Evolutionary conservation across 495 filamentous ascomycete species (phyloP), one percentile per base, ranked within the genome.

Genomic region (Aspergillus bertholletiae): DNA sequence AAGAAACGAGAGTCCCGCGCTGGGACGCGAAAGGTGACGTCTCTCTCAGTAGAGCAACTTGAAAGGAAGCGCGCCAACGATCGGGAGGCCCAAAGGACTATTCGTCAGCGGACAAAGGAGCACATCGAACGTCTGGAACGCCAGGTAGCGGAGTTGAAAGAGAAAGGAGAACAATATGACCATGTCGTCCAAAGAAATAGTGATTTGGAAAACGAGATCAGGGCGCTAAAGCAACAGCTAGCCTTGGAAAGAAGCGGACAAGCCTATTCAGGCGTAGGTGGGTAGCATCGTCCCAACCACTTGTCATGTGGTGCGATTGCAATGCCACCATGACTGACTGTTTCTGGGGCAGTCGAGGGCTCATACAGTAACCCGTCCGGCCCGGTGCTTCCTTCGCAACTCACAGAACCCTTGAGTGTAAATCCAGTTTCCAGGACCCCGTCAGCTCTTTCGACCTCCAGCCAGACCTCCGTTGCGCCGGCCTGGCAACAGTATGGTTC

Each of bases 31-130:
- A 85, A 79, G 58, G 83, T 86, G 30, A 74, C 80, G 6, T 77
- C 78, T 2, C 67, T 86, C 46, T 80, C 80, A 5, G 74, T 76
- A 22, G 81, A 82, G 39, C 82, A 86, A 57, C 69, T 86, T 22
- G 83, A 86, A 53, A 72, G 82, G 43, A 86, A 86, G 58, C 77
- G 83, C 49, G 81, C 81, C 46, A 84, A 84, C 63, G 83, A 86
- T 56, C 79, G 83, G 43, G 83, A 86, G 59, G 82, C 83, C 26
- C 83, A 86, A 57, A 72, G 81, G 54, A 80, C 78, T n/a, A 86
- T 84, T 55, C 78, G 82, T 18, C 79, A 82, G 54, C 67, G 82
- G 45, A 84, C 79, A 26, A 84, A 80, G 49, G 79, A 81, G 48
- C 80, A 81, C 59, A 84, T 84, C 53, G 81, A 84, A 39, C 65